A percentile compares a stretch with the other conserved stretches of the same genome.
Evolutionary conservation across 768 basidiomycete species (phyloP).

Genomic region (Hygrocybe coccinea): DNA sequence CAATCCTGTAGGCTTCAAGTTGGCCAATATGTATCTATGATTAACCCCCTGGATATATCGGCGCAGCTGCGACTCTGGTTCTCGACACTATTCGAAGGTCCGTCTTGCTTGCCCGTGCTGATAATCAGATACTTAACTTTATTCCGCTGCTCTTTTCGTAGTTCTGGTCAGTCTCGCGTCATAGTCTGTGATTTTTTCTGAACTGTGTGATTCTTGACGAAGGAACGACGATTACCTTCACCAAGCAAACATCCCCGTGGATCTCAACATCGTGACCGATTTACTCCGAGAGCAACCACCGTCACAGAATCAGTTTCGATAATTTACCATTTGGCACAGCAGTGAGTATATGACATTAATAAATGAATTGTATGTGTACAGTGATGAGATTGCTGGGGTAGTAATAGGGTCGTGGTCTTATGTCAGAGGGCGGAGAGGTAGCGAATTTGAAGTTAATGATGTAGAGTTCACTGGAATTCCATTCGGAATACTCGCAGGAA

Average conservation of each 20-base stretch:
- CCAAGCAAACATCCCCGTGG: slow-evolving; percentile 41
- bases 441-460: background rate
- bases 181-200: background rate
- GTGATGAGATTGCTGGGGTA: background rate
- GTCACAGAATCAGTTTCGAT: background rate
- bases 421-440: background rate
- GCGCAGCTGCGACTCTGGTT: slow-evolving; percentile 81
- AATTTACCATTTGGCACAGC: background rate
- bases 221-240: slow-evolving; percentile 54
- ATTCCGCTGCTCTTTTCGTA: slow-evolving; percentile 14
- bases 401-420: background rate
- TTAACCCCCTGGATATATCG: too few species aligned
- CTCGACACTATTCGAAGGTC: slow-evolving; percentile 90
- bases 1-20: slow-evolving; percentile 61
- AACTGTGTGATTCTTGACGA: background rate
- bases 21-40: background rate
- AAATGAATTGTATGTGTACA: background rate
- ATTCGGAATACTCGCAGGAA: background rate
- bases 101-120: slow-evolving; percentile 6
- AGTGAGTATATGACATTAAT: background rate
- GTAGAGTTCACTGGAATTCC: background rate
- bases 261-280: slow-evolving; percentile 39
- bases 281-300: slow-evolving; percentile 22
- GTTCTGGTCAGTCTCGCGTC: slow-evolving; percentile 41
- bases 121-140: background rate